Evolutionary conservation across 306 rosid genomes (phyloP), one percentile per base, ranked within the genome.

Genomic region (Malus fusca): DNA sequence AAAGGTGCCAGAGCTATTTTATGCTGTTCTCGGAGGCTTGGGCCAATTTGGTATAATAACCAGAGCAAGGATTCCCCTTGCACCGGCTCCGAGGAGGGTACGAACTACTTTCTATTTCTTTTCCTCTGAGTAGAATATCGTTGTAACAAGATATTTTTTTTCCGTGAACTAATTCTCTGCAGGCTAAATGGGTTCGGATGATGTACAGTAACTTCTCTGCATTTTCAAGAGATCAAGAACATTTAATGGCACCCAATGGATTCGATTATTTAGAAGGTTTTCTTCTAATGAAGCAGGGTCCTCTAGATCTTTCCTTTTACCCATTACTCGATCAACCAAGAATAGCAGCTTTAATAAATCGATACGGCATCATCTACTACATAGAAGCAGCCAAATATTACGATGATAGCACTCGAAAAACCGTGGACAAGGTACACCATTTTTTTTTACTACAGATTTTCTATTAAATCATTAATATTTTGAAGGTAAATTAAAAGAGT

Each of bases 41-140:
- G 99, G 99, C 5, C 98, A 96, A 80, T 90, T 96, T 80, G 97
- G 99, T 2, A 69, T 96, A 4, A 92, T 96, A 74, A 88, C 93
- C 43, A 83, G 99, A 80, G 99, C 97, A 73, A 90, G 96, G 80
- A 89, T 96, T 66, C 87, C 96, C 72, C 84, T 90, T 19, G 83
- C 77, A 1, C 78, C 91, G 10, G 88, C 97, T 66, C 93, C 96
- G 3, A 82, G 60, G 0, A 92, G 87, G 92, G 99, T 79, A 89
- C 46, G 70, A 23, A 76, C 58, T 3, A 52, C 23, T 11, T 19
- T 37, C 1, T 6, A 46, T 6, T 5, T 33, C 3, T 4, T 69
- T 76, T 81, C 82, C 63, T 58, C 28, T 13, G 9, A 53, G 37
- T 56, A 72, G 52, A 46, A 14, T 55, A 30, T 55, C 33, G 35